Conservation (phyloP, 1,139 yeast genomes). For the Suhomyces choctaworum region DNA sequence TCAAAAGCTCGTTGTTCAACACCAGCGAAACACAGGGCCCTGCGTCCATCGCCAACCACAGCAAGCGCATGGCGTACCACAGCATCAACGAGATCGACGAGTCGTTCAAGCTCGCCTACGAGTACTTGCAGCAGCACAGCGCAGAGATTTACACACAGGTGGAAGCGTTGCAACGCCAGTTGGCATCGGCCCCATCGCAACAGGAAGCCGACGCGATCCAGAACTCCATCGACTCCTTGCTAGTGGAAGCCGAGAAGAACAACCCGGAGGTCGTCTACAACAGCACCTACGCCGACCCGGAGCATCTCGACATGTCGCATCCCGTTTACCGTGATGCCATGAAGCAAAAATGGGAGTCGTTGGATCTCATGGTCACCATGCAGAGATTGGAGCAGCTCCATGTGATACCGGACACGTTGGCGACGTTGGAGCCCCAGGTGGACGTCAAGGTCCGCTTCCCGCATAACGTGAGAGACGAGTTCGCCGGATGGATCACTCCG, state of each 20-base stretch:
- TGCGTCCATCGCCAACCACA: slow-evolving; percentile 23
- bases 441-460: slow-evolving; percentile 77
- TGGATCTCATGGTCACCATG: slow-evolving; percentile 71
- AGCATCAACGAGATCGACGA: slow-evolving; percentile 72
- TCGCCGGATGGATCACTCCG: slow-evolving; percentile 68
- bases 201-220: slow-evolving; percentile 10
- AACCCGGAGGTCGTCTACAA: slow-evolving; percentile 87
- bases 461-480: slow-evolving; percentile 56
- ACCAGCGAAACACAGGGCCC: slow-evolving; percentile 35
- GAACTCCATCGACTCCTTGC: slow-evolving; percentile 24
- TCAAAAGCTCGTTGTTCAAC: slow-evolving; percentile 36
- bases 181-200: slow-evolving; percentile 4
- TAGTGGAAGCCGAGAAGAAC: slow-evolving; percentile 53
- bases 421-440: slow-evolving; percentile 82
- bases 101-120: slow-evolving; percentile 69
- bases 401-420: slow-evolving; percentile 91
- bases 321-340: slow-evolving; percentile 79
- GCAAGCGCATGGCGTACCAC: slow-evolving; percentile 43
- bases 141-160: slow-evolving; percentile 22
- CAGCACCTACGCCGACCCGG: slow-evolving; percentile 43
- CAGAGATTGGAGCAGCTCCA: slow-evolving; percentile 86
- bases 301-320: slow-evolving; percentile 60
- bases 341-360: slow-evolving; percentile 67
- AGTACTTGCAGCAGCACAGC: slow-evolving; percentile 53
- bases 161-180: slow-evolving; percentile 15